phyloP scores from a whole-genome alignment of 495 filamentous ascomycete genomes.

The Aspergillus indologenus region DNA sequence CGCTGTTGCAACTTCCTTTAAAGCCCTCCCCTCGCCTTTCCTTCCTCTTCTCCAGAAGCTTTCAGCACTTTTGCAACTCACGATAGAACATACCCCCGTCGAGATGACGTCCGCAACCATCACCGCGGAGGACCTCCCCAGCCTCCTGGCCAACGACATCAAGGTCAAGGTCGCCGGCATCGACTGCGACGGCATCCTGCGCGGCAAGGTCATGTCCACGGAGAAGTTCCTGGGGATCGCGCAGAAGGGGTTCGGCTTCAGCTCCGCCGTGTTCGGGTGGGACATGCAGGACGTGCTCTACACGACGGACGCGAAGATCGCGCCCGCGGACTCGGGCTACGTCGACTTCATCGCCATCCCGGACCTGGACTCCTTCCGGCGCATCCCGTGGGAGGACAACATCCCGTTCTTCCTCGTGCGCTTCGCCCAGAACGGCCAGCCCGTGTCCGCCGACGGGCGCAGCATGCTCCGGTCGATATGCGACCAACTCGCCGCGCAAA shows the following conservation, averaged over 20 bases:
- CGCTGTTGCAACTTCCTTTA: background rate
- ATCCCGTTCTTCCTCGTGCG: slow-evolving; percentile 88
- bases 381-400: slow-evolving; percentile 87
- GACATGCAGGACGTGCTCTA: slow-evolving; percentile 94
- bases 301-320: slow-evolving; percentile 72
- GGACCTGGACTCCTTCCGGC: slow-evolving; percentile 70
- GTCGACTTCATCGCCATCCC: slow-evolving; percentile 76
- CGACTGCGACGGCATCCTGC: slow-evolving; percentile 82
- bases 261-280: slow-evolving; percentile 92
- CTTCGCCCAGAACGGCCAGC: slow-evolving; percentile 57
- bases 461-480: slow-evolving; percentile 62
- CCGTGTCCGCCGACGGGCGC: slow-evolving; percentile 72
- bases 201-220: slow-evolving; percentile 89
- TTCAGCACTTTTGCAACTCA: background rate
- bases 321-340: slow-evolving; percentile 84
- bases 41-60: background rate
- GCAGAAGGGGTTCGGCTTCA: slow-evolving; percentile 82
- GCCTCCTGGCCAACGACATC: slow-evolving; percentile 65
- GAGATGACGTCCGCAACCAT: slow-evolving; percentile 17
- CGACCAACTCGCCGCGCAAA: slow-evolving; percentile 59
- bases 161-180: slow-evolving; percentile 84
- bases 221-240: slow-evolving; percentile 86
- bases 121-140: slow-evolving; percentile 39
- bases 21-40: background rate
- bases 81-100: background rate